phyloP scores from a whole-genome alignment of 805 yeast genomes.

The Zygotorulaspora sp. region DNA sequence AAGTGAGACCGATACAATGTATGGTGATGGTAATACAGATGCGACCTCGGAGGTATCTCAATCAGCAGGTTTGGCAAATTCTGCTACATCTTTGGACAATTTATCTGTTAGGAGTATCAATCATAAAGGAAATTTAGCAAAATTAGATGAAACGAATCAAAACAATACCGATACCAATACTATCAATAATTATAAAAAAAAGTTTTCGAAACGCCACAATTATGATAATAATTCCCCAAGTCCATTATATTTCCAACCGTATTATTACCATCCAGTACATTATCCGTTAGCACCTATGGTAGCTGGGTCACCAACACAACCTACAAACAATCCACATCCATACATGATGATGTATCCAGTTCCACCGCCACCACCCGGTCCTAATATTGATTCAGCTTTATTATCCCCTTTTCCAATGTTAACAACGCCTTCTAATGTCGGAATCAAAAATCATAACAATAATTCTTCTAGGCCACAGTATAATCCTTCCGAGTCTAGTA shows the following conservation, averaged over 20 bases:
- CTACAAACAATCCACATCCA: slow-evolving; percentile 21
- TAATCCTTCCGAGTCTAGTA: slow-evolving; percentile 14
- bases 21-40: slow-evolving; percentile 22
- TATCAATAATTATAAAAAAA: slow-evolving; percentile 9
- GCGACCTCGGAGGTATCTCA: slow-evolving; percentile 24
- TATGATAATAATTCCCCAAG: slow-evolving; percentile 22
- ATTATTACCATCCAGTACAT: slow-evolving; percentile 32
- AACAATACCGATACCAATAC: neutral
- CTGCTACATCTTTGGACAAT: slow-evolving; percentile 26
- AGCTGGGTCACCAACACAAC: slow-evolving; percentile 19
- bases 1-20: slow-evolving; percentile 13
- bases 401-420: slow-evolving; percentile 18
- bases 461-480: slow-evolving; percentile 11
- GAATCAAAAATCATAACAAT: neutral
- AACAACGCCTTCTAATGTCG: slow-evolving; percentile 12
- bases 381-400: slow-evolving; percentile 20
- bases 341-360: slow-evolving; percentile 33
- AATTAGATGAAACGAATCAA: slow-evolving; percentile 3
- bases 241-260: slow-evolving; percentile 27
- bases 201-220: slow-evolving; percentile 14
- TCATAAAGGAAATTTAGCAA: slow-evolving; percentile 6
- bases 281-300: slow-evolving; percentile 28
- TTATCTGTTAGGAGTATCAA: slow-evolving; percentile 31
- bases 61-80: slow-evolving; percentile 19
- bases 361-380: slow-evolving; percentile 28